phyloP scores from a whole-genome alignment of 768 basidiomycete genomes.

The Russula lepida region DNA sequence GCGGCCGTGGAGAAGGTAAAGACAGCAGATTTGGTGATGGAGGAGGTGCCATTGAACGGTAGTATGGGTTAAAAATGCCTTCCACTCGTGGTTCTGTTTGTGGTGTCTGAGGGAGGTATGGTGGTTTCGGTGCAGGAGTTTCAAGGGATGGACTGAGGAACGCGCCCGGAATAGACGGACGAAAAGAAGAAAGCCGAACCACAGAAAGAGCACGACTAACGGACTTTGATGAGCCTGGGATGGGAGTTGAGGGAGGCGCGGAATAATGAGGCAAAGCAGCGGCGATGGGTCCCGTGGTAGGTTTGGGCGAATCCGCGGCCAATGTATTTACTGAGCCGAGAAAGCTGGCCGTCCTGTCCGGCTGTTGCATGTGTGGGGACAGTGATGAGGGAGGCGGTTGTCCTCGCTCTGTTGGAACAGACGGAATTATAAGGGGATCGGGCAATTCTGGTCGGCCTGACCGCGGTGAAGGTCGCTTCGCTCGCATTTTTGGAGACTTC shows the following conservation, averaged over 20 bases:
- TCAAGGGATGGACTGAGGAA: constrained; percentile 7
- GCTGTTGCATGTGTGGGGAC: neutral
- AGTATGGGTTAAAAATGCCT: constrained; percentile 12
- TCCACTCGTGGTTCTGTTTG: constrained; percentile 13
- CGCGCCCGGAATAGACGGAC: constrained; percentile 12
- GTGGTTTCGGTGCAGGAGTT: constrained; percentile 4
- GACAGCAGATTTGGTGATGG: constrained; percentile 20
- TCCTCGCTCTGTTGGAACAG: neutral
- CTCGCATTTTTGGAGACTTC: constrained; percentile 4
- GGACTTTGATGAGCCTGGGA: constrained; percentile 3
- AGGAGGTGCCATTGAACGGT: constrained; percentile 21
- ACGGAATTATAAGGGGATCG: neutral
- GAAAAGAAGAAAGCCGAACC: neutral
- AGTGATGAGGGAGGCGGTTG: neutral
- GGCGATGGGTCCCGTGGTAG: neutral
- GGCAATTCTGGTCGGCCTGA: neutral
- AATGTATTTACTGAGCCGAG: neutral
- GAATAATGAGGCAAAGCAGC: neutral
- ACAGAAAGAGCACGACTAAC: neutral
- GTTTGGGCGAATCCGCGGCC: neutral
- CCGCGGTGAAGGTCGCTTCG: neutral
- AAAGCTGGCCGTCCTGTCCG: neutral
- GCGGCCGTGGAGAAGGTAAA: constrained; percentile 12
- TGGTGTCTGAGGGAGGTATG: constrained; percentile 2
- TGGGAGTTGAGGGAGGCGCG: constrained; percentile 6